Conservation (phyloP, 176 grass and related monocot species). For the Oryza glaberrima region DNA sequence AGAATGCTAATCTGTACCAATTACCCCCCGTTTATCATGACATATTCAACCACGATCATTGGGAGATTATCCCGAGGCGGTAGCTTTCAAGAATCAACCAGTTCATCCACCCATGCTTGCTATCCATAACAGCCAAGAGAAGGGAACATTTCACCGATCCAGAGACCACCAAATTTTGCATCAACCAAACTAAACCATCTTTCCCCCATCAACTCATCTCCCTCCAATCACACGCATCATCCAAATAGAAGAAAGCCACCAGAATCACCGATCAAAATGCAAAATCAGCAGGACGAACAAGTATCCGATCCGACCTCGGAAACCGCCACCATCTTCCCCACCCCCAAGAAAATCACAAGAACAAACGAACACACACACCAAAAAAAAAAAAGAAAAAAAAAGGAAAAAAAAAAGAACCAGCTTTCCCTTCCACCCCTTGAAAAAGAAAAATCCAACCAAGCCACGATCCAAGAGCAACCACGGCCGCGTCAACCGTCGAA, state of each 20-base stretch:
- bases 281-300: neutral
- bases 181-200: neutral
- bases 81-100: neutral
- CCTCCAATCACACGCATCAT: neutral
- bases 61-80: neutral
- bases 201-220: neutral
- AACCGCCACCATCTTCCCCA: neutral
- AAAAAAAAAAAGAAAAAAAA: too few relatives aligned
- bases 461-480: neutral
- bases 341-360: neutral
- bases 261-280: neutral
- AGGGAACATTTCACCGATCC: neutral
- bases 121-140: too few relatives aligned
- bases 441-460: neutral
- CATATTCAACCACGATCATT: slow-evolving; percentile 7
- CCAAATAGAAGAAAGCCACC: neutral
- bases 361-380: neutral
- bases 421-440: neutral
- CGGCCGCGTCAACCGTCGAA: neutral
- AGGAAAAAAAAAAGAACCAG: neutral
- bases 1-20: neutral
- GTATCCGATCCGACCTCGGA: neutral
- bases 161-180: slow-evolving; percentile 13
- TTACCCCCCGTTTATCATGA: too few relatives aligned
- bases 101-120: neutral